Conservation (phyloP, 179 eudicot genomes). For the Gypsophila paniculata region DNA sequence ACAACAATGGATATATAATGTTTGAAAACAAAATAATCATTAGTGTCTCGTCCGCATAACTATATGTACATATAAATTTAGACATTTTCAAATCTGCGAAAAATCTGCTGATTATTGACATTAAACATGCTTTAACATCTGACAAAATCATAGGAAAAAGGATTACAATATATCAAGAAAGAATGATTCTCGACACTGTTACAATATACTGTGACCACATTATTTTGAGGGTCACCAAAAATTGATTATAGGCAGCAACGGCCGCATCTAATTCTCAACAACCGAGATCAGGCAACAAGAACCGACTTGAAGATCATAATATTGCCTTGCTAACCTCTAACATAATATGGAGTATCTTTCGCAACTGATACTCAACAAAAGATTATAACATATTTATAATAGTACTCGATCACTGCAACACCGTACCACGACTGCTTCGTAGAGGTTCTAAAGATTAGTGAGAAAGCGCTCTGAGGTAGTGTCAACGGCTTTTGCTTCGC, state of each 20-base stretch:
- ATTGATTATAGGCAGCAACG: not conserved
- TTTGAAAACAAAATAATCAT: too few relatives aligned
- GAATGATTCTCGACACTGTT: too few relatives aligned
- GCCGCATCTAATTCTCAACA: not conserved
- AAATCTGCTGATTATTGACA: too few relatives aligned
- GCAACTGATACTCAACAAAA: constrained; percentile 2
- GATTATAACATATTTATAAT: not conserved
- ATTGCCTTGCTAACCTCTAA: constrained; percentile 22
- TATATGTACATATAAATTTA: too few relatives aligned
- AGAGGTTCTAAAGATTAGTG: not conserved
- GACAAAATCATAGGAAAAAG: too few relatives aligned
- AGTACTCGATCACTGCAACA: not conserved
- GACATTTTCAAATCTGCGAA: too few relatives aligned
- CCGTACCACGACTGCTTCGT: not conserved
- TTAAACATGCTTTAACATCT: too few relatives aligned
- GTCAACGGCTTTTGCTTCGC: not conserved
- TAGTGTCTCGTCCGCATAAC: too few relatives aligned
- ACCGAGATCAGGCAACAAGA: too few relatives aligned
- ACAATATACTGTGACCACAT: not conserved
- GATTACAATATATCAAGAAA: too few relatives aligned
- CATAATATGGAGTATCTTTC: not conserved
- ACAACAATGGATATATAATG: not conserved
- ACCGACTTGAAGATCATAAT: not conserved
- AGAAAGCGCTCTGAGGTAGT: not conserved
- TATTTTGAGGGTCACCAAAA: not conserved